These are phyloP conservation scores for Rhizoctonia solani DNA, from an alignment of 1,284 basidiomycete genomes.

Conservation along the genomic window DNA sequence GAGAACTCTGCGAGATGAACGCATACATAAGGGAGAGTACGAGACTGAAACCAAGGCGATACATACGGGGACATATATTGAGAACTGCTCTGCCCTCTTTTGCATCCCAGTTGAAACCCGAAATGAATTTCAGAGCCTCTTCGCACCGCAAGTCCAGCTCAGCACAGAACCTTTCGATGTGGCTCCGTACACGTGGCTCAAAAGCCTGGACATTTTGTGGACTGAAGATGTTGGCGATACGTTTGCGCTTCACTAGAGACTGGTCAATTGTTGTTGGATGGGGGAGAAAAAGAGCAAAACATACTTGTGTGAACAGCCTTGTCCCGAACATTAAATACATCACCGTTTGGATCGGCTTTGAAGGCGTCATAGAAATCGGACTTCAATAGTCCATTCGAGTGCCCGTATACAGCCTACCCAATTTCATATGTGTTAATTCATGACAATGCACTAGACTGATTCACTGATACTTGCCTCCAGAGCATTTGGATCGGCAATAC, in stretches of 20 bases:
- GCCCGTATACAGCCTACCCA: not conserved
- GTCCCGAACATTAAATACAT: not conserved
- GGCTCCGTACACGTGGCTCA: not conserved
- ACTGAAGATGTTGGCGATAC: not conserved
- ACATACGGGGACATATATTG: not conserved
- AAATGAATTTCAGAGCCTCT: constrained; percentile 48
- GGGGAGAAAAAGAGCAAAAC: not conserved
- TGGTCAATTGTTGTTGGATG: not conserved
- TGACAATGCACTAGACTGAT: constrained; percentile 28
- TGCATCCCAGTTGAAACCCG: constrained; percentile 31
- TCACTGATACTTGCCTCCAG: constrained; percentile 53
- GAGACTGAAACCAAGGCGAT: not conserved
- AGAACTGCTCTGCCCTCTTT: not conserved
- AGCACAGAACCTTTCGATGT: not conserved
- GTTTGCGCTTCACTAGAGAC: constrained; percentile 40
- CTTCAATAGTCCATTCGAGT: not conserved
- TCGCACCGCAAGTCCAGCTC: not conserved
- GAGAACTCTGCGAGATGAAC: constrained; percentile 43
- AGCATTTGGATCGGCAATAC: no score
- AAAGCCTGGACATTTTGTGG: not conserved
- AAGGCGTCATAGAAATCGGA: not conserved
- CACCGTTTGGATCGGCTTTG: not conserved
- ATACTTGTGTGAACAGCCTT: not conserved
- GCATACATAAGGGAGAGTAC: not conserved
- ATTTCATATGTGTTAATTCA: no score